Evolutionary conservation across 441 rosid genomes (phyloP), one percentile per base, ranked within the genome.

Genomic region (Populus hybrid): DNA sequence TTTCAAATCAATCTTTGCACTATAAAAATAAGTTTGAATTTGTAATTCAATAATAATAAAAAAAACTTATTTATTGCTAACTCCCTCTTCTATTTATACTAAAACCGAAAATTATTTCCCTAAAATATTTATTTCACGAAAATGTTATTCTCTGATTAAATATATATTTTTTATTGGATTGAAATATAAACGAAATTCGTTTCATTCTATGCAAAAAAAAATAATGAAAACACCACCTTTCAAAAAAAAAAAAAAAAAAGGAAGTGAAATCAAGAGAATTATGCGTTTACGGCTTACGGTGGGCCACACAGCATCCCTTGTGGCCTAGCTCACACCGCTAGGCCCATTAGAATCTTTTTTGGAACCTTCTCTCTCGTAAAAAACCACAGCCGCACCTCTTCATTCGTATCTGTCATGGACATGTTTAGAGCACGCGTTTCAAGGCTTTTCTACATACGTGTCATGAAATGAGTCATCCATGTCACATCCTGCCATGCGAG

Each of bases 401-500:
- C 61, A 12, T 68, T 68, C 40, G 0, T 32, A 9, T 69, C 16
- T 32, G 12, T 10, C 50, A 8, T 30, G 19, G 7, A 11, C 57
- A 4, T 28, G 16, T 28, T 7, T 9, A 38, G 12, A 76, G 59
- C 74, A 70, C 79, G 40, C 75, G 67, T 36, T 42, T 69, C 79
- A 63, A 77, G 66, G 75, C 28, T 6, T 21, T 35, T 9, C 19
- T 18, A 12, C 42, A 4, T 5, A 72, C 80, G 76, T 72, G 80
- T 21, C 76, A 21, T 9, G 0, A 23, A 3, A 4, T 0, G 2
- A 78, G 23, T 32, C 79, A 81, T n/a, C 75, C 84, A 75, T 30
- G 79, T 83, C 82, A 77, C 50, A 70, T 9, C 21, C 74, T n/a
- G 2, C 69, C 73, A 6, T 7, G 26, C 67, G 72, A 72, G 76